Evolutionary conservation across 2,329 filamentous ascomycete genomes (phyloP).

Genomic region (Monosporascus sp.): DNA sequence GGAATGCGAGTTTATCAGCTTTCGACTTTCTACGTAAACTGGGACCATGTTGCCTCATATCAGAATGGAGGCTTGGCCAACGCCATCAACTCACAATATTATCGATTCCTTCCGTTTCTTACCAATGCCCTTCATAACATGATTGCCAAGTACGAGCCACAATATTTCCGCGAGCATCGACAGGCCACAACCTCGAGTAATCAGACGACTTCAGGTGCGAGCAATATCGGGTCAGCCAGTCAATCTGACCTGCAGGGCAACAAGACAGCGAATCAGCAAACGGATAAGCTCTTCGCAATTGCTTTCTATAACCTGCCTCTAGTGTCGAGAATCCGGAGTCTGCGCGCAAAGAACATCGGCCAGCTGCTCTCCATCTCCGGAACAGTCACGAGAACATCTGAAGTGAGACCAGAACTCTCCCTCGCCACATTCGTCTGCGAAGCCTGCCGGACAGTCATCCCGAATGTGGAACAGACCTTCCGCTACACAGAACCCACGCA

Average conservation of each 20-base stretch:
- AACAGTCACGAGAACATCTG: conserved; percentile 92
- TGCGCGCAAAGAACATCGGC: conserved; percentile 86
- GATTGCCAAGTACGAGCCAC: conserved; percentile 88
- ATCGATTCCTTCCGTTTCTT: conserved; percentile 89
- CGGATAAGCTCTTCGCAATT: conserved; percentile 89
- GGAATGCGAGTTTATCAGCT: conserved; percentile 67
- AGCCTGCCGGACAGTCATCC: conserved; percentile 74
- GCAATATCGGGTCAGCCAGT: conserved; percentile 55
- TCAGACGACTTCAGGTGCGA: conserved; percentile 61
- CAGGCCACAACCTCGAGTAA: conserved; percentile 74
- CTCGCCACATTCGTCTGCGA: conserved; percentile 91
- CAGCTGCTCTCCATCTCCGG: conserved; percentile 93
- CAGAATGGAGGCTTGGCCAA: conserved; percentile 77
- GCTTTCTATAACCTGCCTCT: conserved; percentile 91
- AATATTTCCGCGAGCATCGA: conserved; percentile 89
- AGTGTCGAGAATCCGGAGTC: conserved; percentile 76
- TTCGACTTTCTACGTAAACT: conserved; percentile 86
- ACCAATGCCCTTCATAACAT: conserved; percentile 84
- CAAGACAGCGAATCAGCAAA: conserved; percentile 86
- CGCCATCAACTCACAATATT: conserved; percentile 85
- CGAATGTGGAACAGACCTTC: conserved; percentile 95
- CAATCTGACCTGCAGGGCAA: conserved; percentile 61
- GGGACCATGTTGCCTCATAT: conserved; percentile 72
- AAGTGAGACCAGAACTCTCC: conserved; percentile 90
- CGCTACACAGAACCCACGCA: conserved; percentile 95